Conservation (phyloP, 768 basidiomycete genomes). For the Paxillus involutus region DNA sequence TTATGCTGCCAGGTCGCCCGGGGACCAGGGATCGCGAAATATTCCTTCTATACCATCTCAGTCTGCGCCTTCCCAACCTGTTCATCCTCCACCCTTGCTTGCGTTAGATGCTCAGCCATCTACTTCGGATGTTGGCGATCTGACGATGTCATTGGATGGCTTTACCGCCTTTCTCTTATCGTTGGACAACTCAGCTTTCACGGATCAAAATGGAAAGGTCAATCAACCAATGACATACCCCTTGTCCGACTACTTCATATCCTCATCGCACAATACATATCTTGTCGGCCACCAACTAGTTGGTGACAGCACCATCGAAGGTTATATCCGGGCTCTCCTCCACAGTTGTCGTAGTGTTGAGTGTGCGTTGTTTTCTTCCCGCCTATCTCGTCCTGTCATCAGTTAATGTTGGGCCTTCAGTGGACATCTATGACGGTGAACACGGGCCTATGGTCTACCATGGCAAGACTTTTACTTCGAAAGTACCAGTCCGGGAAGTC, state of each 20-base stretch:
- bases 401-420: slow-evolving; percentile 37
- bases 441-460: slow-evolving; percentile 84
- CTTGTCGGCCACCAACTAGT: slow-evolving; percentile 84
- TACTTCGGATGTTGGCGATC: slow-evolving; percentile 4
- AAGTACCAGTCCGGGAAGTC: slow-evolving; percentile 77
- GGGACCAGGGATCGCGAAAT: not conserved
- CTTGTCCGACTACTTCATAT: slow-evolving; percentile 84
- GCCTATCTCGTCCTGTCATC: not conserved
- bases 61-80: not conserved
- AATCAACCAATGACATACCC: slow-evolving; percentile 89
- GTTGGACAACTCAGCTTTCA: slow-evolving; percentile 65
- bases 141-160: slow-evolving; percentile 50
- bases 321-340: slow-evolving; percentile 89
- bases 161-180: slow-evolving; percentile 84
- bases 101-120: not conserved
- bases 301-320: slow-evolving; percentile 86
- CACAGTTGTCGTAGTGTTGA: slow-evolving; percentile 94
- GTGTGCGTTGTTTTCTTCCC: slow-evolving; percentile 47
- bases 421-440: slow-evolving; percentile 92
- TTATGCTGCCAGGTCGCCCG: slow-evolving; percentile 26
- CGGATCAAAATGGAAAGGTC: slow-evolving; percentile 50
- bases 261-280: slow-evolving; percentile 92
- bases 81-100: too few species aligned
- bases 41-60: not conserved
- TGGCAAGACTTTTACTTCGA: slow-evolving; percentile 84